phyloP scores from a whole-genome alignment of 768 basidiomycete species.

The Fomitopsis serialis region DNA sequence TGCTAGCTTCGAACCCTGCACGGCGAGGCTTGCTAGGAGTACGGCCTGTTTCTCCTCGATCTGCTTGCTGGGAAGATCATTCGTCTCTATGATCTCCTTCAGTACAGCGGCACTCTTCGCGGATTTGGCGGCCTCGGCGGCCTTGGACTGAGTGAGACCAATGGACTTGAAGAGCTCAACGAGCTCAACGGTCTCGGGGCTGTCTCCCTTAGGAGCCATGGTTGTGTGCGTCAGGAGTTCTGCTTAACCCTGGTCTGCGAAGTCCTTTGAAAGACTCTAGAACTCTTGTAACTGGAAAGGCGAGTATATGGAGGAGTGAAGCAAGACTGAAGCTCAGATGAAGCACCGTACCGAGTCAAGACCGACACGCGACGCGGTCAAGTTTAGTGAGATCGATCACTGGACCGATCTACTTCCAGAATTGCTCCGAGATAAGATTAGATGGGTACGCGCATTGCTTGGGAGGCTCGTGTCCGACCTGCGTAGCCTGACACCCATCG shows the following conservation, averaged over 20 bases:
- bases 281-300: too few relatives aligned
- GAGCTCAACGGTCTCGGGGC: conserved; percentile 25
- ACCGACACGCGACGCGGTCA: background rate
- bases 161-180: conserved; percentile 66
- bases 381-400: background rate
- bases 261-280: too few relatives aligned
- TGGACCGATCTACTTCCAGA: background rate
- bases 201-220: conserved; percentile 3
- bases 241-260: too few relatives aligned
- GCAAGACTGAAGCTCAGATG: too few relatives aligned
- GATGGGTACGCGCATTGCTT: too few relatives aligned
- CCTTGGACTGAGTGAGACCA: conserved; percentile 71
- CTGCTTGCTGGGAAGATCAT: conserved; percentile 38
- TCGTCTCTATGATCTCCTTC: conserved; percentile 59
- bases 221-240: too few relatives aligned
- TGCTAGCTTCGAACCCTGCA: conserved; percentile 57
- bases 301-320: too few relatives aligned
- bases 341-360: background rate
- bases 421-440: background rate
- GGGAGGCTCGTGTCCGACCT: too few relatives aligned
- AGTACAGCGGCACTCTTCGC: conserved; percentile 70
- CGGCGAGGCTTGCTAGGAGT: conserved; percentile 62
- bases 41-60: conserved; percentile 77
- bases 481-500: too few relatives aligned
- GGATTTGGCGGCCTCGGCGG: conserved; percentile 77